Conservation (phyloP, 1,284 basidiomycete genomes). For the Phylloboletellus chloephorus region DNA sequence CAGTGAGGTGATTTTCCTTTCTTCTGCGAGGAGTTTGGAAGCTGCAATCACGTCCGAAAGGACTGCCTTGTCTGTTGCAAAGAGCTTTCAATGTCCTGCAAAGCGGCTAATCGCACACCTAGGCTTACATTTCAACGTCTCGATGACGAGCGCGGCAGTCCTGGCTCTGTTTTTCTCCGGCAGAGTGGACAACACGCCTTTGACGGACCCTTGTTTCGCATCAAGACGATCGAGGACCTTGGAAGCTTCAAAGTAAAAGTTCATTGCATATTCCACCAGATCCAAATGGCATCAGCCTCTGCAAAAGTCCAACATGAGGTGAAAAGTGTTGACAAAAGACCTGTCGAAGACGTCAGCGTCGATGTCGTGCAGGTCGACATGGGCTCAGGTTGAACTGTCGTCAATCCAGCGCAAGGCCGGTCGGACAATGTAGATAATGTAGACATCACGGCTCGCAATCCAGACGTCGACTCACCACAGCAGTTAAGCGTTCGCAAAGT, state of each 20-base stretch:
- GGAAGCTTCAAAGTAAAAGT: constrained; percentile 89
- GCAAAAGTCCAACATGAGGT: constrained; percentile 6
- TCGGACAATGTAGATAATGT: constrained; percentile 87
- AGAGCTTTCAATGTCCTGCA: constrained; percentile 7
- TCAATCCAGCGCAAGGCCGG: constrained; percentile 39
- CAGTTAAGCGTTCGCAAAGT: too few relatives aligned
- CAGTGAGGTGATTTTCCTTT: constrained; percentile 67
- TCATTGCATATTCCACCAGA: constrained; percentile 58
- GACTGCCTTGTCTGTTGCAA: constrained; percentile 58
- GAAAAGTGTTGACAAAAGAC: constrained; percentile 15
- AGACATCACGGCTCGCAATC: constrained; percentile 43
- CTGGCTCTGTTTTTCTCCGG: constrained; percentile 75
- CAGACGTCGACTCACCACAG: constrained; percentile 21
- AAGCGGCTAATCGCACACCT: neutral
- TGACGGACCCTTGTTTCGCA: constrained; percentile 81
- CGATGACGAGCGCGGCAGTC: constrained; percentile 76
- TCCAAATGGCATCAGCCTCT: constrained; percentile 23
- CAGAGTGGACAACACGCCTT: constrained; percentile 66
- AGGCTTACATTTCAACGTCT: constrained; percentile 85
- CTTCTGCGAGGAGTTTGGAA: constrained; percentile 64
- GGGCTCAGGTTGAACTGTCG: constrained; percentile 39
- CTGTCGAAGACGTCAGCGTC: constrained; percentile 17
- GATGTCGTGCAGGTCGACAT: constrained; percentile 1
- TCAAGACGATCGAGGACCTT: constrained; percentile 80
- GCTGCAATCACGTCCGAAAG: constrained; percentile 61